Conservation (phyloP, 2,329 filamentous ascomycete species). For the Incumbomyces delicatus region DNA sequence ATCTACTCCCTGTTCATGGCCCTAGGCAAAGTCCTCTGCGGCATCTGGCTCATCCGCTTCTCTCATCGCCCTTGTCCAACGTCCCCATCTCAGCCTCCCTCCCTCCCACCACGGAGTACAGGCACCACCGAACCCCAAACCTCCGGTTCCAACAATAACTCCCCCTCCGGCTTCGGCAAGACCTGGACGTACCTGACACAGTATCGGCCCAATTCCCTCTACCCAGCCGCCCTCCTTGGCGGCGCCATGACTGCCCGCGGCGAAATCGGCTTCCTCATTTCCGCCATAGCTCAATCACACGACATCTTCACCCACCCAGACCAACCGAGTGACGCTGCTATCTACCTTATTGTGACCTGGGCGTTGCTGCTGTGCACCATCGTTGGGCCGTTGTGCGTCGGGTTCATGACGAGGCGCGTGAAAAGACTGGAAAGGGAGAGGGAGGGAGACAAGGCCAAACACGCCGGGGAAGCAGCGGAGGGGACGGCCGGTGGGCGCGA, state of each 20-base stretch:
- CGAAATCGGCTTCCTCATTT: conserved; percentile 70
- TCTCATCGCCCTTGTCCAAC: background rate
- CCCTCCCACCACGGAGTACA: background rate
- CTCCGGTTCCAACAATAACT: background rate
- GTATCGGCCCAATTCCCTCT: conserved; percentile 46
- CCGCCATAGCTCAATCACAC: conserved; percentile 52
- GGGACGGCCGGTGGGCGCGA: too few relatives aligned
- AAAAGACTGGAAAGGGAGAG: conserved; percentile 26
- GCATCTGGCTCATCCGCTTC: conserved; percentile 46
- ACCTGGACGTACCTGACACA: background rate
- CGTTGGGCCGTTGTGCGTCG: conserved; percentile 45
- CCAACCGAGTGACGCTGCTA: conserved; percentile 29
- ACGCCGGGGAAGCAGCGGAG: too few relatives aligned
- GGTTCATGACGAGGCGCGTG: conserved; percentile 39
- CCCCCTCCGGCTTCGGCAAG: too few relatives aligned
- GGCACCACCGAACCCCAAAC: background rate
- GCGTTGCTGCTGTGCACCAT: conserved; percentile 49
- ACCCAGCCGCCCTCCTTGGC: conserved; percentile 57
- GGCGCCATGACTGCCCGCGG: conserved; percentile 66
- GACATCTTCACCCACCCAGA: conserved; percentile 33
- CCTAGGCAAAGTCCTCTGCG: conserved; percentile 51
- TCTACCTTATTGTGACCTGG: conserved; percentile 47
- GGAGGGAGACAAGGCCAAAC: too few relatives aligned
- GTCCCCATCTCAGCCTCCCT: background rate
- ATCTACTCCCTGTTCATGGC: conserved; percentile 65